Conservation (phyloP, 2,329 filamentous ascomycete genomes). For the Cordyceps javanica region DNA sequence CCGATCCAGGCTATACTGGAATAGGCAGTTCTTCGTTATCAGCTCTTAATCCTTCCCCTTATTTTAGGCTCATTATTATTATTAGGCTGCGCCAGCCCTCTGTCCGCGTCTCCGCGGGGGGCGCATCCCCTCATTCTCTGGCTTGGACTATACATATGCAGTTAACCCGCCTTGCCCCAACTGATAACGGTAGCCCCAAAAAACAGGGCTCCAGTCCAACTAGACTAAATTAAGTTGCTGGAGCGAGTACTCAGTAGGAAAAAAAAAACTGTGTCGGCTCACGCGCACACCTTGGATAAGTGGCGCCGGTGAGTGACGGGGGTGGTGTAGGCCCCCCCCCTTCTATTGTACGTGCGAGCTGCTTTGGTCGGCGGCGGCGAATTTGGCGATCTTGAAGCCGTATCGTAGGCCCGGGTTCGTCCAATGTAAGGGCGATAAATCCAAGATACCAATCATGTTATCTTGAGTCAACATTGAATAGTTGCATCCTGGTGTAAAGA, state of each 20-base stretch:
- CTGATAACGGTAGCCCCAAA: conserved; percentile 9
- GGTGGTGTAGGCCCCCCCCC: not conserved
- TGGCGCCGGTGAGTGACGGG: not conserved
- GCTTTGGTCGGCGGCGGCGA: not conserved
- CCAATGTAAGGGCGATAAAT: not conserved
- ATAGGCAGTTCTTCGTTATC: conserved; percentile 4
- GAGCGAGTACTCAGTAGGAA: too few species aligned
- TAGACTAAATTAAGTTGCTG: not conserved
- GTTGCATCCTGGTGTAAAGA: not conserved
- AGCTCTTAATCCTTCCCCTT: too few species aligned
- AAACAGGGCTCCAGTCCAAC: not conserved
- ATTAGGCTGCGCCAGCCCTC: not conserved
- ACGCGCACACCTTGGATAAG: conserved; percentile 7
- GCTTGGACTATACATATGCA: not conserved
- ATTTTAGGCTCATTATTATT: too few species aligned
- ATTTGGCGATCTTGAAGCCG: not conserved
- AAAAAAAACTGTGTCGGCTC: conserved; percentile 8
- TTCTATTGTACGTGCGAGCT: not conserved
- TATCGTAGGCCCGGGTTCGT: not conserved
- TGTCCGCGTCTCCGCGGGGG: conserved; percentile 2
- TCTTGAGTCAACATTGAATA: not conserved
- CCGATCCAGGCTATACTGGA: not conserved
- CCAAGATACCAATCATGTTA: not conserved
- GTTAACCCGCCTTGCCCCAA: not conserved
- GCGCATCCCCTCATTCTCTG: conserved; percentile 3